phyloP scores from a whole-genome alignment of 768 basidiomycete genomes.

The Tremella fuciformis region DNA sequence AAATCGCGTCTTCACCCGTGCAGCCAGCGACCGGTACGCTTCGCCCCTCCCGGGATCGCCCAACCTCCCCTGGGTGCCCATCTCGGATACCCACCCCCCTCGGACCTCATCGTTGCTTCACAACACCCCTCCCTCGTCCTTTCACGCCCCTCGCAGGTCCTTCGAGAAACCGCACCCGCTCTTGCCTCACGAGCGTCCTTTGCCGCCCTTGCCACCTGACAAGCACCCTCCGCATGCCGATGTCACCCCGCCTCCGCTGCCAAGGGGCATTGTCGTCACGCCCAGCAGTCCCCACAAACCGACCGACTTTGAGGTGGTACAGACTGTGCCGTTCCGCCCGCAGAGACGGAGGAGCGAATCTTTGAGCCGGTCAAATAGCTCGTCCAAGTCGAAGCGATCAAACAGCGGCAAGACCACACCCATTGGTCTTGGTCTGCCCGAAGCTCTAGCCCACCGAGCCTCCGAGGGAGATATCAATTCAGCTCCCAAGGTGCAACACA shows the following conservation, averaged over 20 bases:
- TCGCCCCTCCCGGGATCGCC: constrained; percentile 1
- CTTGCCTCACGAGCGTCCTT: constrained; percentile 21
- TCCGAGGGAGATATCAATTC: constrained; percentile 17
- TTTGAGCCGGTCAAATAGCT: constrained; percentile 6
- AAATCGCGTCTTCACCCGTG: constrained; percentile 25
- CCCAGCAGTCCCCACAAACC: constrained; percentile 42
- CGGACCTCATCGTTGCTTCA: constrained; percentile 12
- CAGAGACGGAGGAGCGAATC: constrained; percentile 3
- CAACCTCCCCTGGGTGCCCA: constrained; percentile 6
- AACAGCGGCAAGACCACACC: constrained; percentile 14
- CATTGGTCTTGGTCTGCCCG: constrained; percentile 41
- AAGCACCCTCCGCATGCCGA: neutral
- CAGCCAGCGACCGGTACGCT: constrained; percentile 31
- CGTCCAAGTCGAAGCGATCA: constrained; percentile 11
- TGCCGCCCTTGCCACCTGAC: constrained; percentile 28
- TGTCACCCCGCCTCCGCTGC: constrained; percentile 16
- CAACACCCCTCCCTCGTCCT: constrained; percentile 6
- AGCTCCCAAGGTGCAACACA: constrained; percentile 4
- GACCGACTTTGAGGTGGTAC: constrained; percentile 7
- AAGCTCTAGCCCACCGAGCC: constrained; percentile 10
- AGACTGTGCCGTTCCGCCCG: neutral
- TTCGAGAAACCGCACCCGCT: constrained; percentile 25
- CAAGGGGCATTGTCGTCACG: constrained; percentile 38
- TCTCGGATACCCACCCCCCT: constrained; percentile 1
- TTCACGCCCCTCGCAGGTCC: neutral